Base-by-base conservation (phyloP, 768 basidiomycete genomes). In the Boletales sp. region DNA sequence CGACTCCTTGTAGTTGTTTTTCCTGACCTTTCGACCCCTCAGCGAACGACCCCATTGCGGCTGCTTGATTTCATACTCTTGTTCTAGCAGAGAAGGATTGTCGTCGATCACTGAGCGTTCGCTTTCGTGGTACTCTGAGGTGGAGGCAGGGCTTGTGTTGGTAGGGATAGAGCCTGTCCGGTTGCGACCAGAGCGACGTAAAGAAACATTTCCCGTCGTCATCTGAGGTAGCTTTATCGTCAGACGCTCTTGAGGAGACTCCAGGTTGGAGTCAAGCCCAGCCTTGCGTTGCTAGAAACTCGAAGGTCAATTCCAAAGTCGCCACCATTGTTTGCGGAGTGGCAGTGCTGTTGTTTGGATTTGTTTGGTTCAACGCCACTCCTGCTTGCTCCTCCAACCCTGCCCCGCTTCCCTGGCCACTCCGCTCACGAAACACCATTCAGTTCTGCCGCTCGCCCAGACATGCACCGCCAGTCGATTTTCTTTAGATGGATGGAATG, bases 1-100 rank as follows among this genome's bases (percentile, higher is more conserved):
- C 10, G 70, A 73, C 64, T 83, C 81, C 10, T 61, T 65, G 61
- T 81, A 81, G 7, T 54, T 62, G 35, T 55, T 67, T 61, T 64
- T 74, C 32, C 55, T 57, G 14, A 75, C 58, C 21, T 48, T 74
- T 30, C 81, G 68, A 14, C 82, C 80, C 29, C 75, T 62, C 18
- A 34, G 55, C 0, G 74, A 58, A n/a, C 45, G 64, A 13, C 41
- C 50, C 60, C 58, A 70, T 10, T 50, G 17, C 5, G 47, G 42
- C 21, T 35, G 45, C 13, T 41, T 45, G 1, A 40, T 43, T 9
- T 6, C 8, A 12, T 41, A 54, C 14, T 55, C 60, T 5, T 44
- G 0, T 17, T 46, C 42, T 3, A 19, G 50, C 8, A 46, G 14
- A 21, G 45, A 21, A 15, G 39, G 39, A 3, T 58, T 61, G 44